A percentile compares a stretch with the other conserved stretches of the same genome.
Evolutionary conservation across 2,329 filamentous ascomycete genomes (phyloP).

Genomic region (Penicillium concentricum): DNA sequence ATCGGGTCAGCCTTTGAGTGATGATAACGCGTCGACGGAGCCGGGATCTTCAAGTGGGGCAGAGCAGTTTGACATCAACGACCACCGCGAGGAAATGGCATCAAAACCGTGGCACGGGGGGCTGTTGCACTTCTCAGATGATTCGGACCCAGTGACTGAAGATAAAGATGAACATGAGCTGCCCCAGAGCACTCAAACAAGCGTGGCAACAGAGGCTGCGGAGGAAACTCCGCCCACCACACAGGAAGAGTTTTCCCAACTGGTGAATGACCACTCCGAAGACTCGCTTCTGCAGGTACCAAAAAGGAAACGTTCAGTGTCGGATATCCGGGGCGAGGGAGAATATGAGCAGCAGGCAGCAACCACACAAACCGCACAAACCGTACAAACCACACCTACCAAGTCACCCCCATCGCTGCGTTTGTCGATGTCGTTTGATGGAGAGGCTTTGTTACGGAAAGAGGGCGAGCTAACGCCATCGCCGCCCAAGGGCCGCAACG

Average conservation of each 20-base stretch:
- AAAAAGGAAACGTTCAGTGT: constrained; percentile 37
- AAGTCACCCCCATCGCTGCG: constrained; percentile 41
- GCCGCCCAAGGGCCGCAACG: constrained; percentile 43
- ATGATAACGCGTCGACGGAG: constrained; percentile 31
- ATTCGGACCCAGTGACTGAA: constrained; percentile 20
- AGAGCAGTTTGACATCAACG: constrained; percentile 27
- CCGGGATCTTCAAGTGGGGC: constrained; percentile 29
- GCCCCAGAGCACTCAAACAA: constrained; percentile 33
- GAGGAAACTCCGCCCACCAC: constrained; percentile 25
- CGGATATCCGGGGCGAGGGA: constrained; percentile 26
- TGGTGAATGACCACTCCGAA: constrained; percentile 14
- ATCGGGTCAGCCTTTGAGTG: constrained; percentile 27
- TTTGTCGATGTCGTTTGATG: constrained; percentile 44
- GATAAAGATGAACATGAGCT: constrained; percentile 31
- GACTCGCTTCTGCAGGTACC: constrained; percentile 22
- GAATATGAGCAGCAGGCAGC: constrained; percentile 9
- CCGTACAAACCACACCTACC: constrained; percentile 19
- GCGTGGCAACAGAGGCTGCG: constrained; percentile 26
- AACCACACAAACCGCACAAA: constrained; percentile 17
- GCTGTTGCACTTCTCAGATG: constrained; percentile 25
- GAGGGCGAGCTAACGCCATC: constrained; percentile 43
- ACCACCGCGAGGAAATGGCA: constrained; percentile 17
- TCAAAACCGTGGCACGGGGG: constrained; percentile 25
- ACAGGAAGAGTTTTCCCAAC: constrained; percentile 21
- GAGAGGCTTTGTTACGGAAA: constrained; percentile 39